phyloP scores from a whole-genome alignment of 1,139 yeast species.

The Scheffersomyces segobiensis region DNA sequence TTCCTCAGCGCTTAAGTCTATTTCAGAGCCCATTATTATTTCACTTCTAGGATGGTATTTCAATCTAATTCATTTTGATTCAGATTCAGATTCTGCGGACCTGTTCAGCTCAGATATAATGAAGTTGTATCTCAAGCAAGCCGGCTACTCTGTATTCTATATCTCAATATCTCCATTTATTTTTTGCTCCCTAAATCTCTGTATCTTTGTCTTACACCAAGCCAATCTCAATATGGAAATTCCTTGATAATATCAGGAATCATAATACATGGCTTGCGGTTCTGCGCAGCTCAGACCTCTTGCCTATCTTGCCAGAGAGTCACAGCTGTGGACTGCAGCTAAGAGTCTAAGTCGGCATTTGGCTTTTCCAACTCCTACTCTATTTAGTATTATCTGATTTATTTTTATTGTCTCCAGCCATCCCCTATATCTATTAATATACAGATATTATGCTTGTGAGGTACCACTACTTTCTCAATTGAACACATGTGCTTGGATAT shows the following conservation, averaged over 20 bases:
- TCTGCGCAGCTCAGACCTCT: background rate
- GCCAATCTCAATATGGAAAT: background rate
- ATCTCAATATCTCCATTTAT: too few relatives aligned
- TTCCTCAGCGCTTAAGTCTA: background rate
- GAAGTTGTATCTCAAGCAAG: background rate
- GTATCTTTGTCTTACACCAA: background rate
- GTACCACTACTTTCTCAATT: too few relatives aligned
- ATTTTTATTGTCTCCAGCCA: background rate
- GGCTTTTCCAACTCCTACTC: background rate
- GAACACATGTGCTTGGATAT: too few relatives aligned
- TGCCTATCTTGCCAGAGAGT: background rate
- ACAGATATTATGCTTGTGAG: too few relatives aligned
- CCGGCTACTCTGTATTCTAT: background rate
- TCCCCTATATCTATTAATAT: background rate
- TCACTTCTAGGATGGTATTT: background rate
- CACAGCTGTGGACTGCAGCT: background rate
- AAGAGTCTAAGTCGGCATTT: background rate
- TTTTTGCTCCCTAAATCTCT: background rate
- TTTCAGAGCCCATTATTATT: background rate
- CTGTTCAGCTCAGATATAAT: background rate
- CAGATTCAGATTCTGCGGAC: background rate
- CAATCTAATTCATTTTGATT: background rate
- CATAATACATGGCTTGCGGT: background rate
- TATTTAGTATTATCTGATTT: too few relatives aligned
- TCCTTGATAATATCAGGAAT: background rate